Evolutionary conservation across 345 rosid species (phyloP).

Genomic region (Eucalyptus leucophloia): DNA sequence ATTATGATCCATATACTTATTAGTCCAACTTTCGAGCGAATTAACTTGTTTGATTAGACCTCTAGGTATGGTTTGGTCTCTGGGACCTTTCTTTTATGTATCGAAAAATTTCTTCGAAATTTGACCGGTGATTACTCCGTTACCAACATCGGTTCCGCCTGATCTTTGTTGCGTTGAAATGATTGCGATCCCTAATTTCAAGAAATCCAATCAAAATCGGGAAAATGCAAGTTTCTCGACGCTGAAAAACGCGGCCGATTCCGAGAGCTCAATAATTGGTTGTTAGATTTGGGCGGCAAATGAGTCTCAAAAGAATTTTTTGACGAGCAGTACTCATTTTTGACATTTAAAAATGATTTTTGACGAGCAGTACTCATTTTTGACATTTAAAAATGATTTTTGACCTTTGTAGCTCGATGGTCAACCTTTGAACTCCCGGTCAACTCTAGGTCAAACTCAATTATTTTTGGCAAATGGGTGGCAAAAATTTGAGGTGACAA

Average conservation of each 20-base stretch:
- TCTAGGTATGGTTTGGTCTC: neutral
- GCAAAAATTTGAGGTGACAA: neutral
- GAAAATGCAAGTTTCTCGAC: neutral
- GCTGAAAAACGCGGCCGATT: fast-evolving
- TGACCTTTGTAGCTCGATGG: neutral
- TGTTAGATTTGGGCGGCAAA: neutral
- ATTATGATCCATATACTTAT: neutral
- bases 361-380: neutral
- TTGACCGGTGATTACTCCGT: neutral
- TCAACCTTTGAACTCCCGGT: neutral
- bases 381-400: too few species aligned
- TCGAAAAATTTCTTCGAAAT: too few species aligned
- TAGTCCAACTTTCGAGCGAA: neutral
- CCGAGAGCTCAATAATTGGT: neutral
- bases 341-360: too few species aligned
- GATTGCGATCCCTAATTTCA: neutral
- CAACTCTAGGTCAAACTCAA: neutral
- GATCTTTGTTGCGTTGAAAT: neutral
- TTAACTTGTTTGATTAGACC: neutral
- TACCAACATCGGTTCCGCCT: neutral
- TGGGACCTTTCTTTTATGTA: neutral
- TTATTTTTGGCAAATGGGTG: neutral
- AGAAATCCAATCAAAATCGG: neutral
- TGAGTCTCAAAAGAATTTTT: neutral
- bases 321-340: neutral